phyloP scores from a whole-genome alignment of 2,329 filamentous ascomycete species.

The Cladophialophora psammophila region DNA sequence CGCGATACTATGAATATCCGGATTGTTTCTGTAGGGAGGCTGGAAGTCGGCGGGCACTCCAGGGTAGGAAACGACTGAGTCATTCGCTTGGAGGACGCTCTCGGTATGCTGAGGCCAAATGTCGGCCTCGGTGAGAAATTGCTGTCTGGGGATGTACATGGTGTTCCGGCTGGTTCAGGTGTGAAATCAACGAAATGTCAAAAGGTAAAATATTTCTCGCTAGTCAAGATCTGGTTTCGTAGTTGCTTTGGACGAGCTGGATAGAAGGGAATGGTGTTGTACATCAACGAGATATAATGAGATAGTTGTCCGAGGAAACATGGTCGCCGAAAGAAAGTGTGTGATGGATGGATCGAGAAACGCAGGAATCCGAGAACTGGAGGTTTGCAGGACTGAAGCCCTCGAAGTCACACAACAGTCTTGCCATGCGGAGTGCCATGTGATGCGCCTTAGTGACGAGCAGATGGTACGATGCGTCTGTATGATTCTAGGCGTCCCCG shows the following conservation, averaged over 20 bases:
- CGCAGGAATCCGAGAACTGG: background rate
- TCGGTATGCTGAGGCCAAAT: background rate
- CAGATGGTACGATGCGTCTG: constrained; percentile 1
- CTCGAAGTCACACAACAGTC: constrained; percentile 11
- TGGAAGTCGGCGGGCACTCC: constrained; percentile 9
- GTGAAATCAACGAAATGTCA: background rate
- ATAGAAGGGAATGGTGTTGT: background rate
- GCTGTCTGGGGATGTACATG: constrained; percentile 30
- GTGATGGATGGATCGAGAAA: background rate
- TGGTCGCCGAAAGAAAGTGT: constrained; percentile 5
- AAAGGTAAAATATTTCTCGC: background rate
- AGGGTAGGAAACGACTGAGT: constrained; percentile 10
- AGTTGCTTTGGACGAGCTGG: background rate
- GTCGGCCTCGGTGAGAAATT: constrained; percentile 8
- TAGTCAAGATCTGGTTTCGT: background rate
- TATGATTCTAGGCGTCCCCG: background rate
- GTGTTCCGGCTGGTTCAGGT: background rate
- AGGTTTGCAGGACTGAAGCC: constrained; percentile 8
- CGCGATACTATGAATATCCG: constrained; percentile 13
- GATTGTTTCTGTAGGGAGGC: constrained; percentile 13
- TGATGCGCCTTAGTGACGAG: constrained; percentile 8
- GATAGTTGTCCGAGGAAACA: background rate
- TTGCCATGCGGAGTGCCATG: constrained; percentile 13
- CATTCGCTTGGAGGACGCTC: background rate
- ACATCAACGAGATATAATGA: background rate